Conservation (phyloP, 306 rosid species). For the Comarum palustre region DNA sequence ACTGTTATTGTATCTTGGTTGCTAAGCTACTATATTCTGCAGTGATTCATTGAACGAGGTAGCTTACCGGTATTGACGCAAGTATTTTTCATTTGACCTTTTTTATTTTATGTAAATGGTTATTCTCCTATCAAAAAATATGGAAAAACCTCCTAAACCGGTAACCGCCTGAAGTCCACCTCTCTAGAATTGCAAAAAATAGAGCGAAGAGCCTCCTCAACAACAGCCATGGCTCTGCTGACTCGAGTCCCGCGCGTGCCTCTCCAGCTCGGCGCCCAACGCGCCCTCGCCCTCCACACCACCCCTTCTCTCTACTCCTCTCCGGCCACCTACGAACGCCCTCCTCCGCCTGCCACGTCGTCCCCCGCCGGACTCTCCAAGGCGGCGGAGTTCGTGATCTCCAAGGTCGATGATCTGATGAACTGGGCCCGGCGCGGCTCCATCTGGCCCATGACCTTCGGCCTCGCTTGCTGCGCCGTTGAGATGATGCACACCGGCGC, state of each 20-base stretch:
- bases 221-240: slow-evolving; percentile 52
- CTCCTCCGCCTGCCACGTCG: slow-evolving; percentile 53
- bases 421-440: slow-evolving; percentile 97
- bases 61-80: too few relatives aligned
- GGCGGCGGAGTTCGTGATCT: slow-evolving; percentile 84
- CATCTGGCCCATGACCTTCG: slow-evolving; percentile 97
- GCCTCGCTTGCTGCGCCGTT: slow-evolving; percentile 98
- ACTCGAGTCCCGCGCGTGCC: slow-evolving; percentile 55
- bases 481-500: slow-evolving; percentile 99
- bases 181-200: too few relatives aligned
- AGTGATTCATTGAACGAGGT: too few relatives aligned
- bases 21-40: too few relatives aligned
- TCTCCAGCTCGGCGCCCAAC: slow-evolving; percentile 49
- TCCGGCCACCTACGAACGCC: slow-evolving; percentile 52
- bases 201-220: too few relatives aligned
- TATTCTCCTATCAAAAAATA: too few relatives aligned
- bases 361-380: slow-evolving; percentile 69
- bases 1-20: too few relatives aligned
- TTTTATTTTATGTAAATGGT: too few relatives aligned
- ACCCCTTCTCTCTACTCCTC: slow-evolving; percentile 51
- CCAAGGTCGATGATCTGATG: slow-evolving; percentile 88
- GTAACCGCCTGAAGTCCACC: background rate
- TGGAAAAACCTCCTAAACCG: background rate
- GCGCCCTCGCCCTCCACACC: slow-evolving; percentile 54
- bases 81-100: too few relatives aligned